Base-by-base conservation (phyloP, 305 asterid genomes). In the Fraxinus greggii region DNA sequence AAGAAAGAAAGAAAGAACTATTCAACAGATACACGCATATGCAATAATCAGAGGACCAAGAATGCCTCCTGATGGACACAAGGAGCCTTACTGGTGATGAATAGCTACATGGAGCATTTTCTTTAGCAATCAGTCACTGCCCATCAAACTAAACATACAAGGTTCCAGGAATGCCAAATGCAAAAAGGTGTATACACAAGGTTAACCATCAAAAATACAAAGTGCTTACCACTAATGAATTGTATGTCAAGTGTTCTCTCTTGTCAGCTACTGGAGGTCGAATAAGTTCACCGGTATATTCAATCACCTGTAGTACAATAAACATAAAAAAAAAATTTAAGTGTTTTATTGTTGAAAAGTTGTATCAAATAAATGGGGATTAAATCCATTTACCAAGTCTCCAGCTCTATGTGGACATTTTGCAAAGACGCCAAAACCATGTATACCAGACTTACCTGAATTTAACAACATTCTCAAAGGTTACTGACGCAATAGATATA, bases 381-480 rank as follows among this genome's bases (percentile, higher is more conserved):
- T 74, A 84, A 76, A 81, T 82, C 65, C 82, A 84, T 86, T 83
- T 87, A 96, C 99, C 99, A 94, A 92, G 90, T 96, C 99, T 83
- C 99, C 99, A 0, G 99, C 99, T 86, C 87, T 91, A 81, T 92
- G 97, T 15, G 95, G 94, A 82, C 89, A 88, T 87, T 89, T 93
- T 40, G 99, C 84, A 83, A 96, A 93, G 89, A 96, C 90, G 77
- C 99, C 99, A 86, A 85, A 96, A 83, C 98, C 99, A 90, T 96
- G 99, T 88, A 96, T 92, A 72, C 97, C 89, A 33, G 99, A 96
- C 89, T 96, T 96, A 85, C 98, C 99, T 96, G 88, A 32, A 84
- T 69, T 84, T 80, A 84, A 79, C 23, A 85, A 84, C 77, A 85
- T 17, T 61, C 82, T 77, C 79, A 75, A 61, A 76, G 78, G 86